A percentile compares a stretch with the other conserved stretches of the same genome.
phyloP scores from a whole-genome alignment of 164 flowering plant genomes.

The Brasenia schreberi region DNA sequence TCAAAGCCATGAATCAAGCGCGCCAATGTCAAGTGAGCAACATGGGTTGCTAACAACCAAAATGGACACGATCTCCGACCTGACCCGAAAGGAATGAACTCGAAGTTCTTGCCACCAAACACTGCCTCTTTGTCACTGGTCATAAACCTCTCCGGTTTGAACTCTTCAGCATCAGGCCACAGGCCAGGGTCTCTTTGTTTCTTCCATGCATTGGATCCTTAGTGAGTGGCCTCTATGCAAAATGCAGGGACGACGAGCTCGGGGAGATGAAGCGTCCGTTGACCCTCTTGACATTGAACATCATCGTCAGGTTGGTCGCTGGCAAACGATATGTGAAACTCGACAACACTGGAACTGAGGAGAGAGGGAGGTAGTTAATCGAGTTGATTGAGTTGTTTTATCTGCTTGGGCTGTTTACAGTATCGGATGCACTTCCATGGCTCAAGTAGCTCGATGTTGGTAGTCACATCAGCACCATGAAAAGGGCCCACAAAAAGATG shows the following conservation, averaged over 20 bases:
- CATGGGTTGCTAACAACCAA: neutral
- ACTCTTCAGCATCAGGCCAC: constrained; percentile 36
- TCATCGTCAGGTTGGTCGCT: constrained; percentile 1
- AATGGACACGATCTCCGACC: constrained; percentile 1
- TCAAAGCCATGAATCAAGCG: neutral
- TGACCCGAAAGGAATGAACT: neutral
- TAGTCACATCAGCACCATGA: constrained; percentile 3
- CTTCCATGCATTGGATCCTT: constrained; percentile 18
- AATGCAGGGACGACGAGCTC: neutral
- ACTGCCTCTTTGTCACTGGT: neutral
- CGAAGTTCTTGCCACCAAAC: neutral
- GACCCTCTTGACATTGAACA: neutral
- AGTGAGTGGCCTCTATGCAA: neutral
- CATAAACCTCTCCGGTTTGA: constrained; percentile 40
- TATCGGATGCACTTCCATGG: constrained; percentile 4
- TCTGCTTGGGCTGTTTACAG: neutral
- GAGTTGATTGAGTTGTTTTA: neutral
- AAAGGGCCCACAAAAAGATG: neutral
- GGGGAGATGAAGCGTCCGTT: constrained; percentile 8
- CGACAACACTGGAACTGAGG: neutral
- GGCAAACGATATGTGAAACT: constrained; percentile 3
- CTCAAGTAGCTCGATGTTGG: constrained; percentile 4
- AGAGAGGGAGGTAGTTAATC: neutral
- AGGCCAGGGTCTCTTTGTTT: constrained; percentile 35
- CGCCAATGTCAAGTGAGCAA: constrained; percentile 1